Percentiles rank a stretch among this genome's conserved stretches.
Conservation (phyloP, 164 flowering plant genomes). For the Tetrastigma voinierianum region DNA sequence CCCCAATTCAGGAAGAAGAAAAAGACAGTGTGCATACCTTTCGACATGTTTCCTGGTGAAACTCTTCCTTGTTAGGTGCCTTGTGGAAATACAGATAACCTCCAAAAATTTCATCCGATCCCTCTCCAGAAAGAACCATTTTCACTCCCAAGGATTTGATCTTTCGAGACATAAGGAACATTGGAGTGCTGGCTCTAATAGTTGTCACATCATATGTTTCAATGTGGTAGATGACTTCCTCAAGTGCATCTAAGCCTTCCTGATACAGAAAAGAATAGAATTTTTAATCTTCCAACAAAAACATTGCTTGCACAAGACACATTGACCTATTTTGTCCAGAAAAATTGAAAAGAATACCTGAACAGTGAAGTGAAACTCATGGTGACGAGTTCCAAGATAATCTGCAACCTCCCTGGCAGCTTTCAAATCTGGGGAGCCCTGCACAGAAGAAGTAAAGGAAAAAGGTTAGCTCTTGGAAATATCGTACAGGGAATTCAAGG, state of each 20-base stretch:
- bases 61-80: constrained; percentile 92
- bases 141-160: constrained; percentile 96
- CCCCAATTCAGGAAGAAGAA: neutral
- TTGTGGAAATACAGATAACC: constrained; percentile 93
- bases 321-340: no score
- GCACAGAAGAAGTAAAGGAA: constrained; percentile 11
- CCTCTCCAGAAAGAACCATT: constrained; percentile 97
- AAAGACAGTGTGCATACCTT: constrained; percentile 45
- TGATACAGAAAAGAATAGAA: constrained; percentile 27
- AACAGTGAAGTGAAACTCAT: constrained; percentile 90
- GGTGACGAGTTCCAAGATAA: constrained; percentile 84
- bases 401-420: constrained; percentile 96
- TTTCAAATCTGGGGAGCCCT: constrained; percentile 95
- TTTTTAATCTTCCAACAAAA: neutral
- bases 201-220: constrained; percentile 99
- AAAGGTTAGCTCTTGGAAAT: no score
- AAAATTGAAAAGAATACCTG: constrained; percentile 50
- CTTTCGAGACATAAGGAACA: constrained; percentile 96
- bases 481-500: no score
- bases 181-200: constrained; percentile 96
- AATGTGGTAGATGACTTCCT: constrained; percentile 90
- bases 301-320: neutral
- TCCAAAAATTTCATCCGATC: constrained; percentile 94
- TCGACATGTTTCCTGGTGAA: constrained; percentile 82
- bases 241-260: constrained; percentile 96